Evolutionary conservation across 2,329 filamentous ascomycete species (phyloP).

Genomic region (Diaporthe humulicola): DNA sequence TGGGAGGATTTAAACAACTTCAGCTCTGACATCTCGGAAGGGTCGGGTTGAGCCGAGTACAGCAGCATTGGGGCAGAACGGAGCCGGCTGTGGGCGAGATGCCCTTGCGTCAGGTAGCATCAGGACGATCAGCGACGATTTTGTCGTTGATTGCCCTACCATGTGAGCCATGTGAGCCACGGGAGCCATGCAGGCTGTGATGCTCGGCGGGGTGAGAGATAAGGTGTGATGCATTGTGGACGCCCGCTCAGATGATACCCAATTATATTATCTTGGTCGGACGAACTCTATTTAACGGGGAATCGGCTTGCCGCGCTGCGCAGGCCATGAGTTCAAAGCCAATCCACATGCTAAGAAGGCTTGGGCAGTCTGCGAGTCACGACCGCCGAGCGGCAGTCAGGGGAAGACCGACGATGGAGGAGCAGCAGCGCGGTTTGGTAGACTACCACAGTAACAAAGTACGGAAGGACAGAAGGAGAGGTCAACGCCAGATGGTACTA

Average conservation of each 20-base stretch:
- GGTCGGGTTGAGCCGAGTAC: background rate
- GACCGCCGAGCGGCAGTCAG: background rate
- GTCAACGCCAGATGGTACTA: constrained; percentile 8
- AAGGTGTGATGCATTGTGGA: constrained; percentile 26
- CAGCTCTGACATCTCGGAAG: constrained; percentile 1
- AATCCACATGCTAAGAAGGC: constrained; percentile 26
- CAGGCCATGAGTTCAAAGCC: constrained; percentile 23
- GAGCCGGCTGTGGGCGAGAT: background rate
- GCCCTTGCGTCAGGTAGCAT: constrained; percentile 1
- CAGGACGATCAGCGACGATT: constrained; percentile 2
- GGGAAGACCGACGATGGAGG: too few relatives aligned
- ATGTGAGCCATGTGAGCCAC: background rate
- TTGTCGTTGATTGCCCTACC: constrained; percentile 10
- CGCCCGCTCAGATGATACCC: constrained; percentile 16
- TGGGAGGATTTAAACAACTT: background rate
- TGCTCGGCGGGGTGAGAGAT: constrained; percentile 17
- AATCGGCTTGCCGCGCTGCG: constrained; percentile 1
- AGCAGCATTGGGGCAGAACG: background rate
- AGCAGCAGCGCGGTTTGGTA: too few relatives aligned
- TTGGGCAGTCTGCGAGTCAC: constrained; percentile 23
- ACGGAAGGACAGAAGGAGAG: background rate
- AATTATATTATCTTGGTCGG: constrained; percentile 26
- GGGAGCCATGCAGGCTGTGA: background rate
- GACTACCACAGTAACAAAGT: too few relatives aligned
- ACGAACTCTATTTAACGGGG: constrained; percentile 27